These are phyloP conservation scores for Chrysanthemum makinoi DNA, from an alignment of 129 eudicot genomes.

Conservation along the genomic window DNA sequence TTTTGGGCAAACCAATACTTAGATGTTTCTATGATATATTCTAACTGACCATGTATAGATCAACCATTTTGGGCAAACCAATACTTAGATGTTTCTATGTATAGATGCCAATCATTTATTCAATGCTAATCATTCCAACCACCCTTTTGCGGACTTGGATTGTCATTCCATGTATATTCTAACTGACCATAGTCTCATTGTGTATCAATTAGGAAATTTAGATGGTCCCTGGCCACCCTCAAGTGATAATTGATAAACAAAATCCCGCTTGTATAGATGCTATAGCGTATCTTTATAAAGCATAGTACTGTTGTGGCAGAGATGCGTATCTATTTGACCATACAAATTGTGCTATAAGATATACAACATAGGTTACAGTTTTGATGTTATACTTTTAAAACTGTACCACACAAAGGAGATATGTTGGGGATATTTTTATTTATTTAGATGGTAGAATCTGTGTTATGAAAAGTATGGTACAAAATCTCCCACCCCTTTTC, in stretches of 20 bases:
- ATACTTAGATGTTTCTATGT: too few relatives aligned
- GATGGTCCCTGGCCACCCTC: not conserved
- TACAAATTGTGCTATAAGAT: not conserved
- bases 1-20: not conserved
- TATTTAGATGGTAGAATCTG: not conserved
- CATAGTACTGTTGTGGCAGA: not conserved
- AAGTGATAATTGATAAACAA: not conserved
- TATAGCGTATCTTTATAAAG: not conserved
- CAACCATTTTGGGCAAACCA: too few relatives aligned
- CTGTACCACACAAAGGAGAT: not conserved
- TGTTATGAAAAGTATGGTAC: not conserved
- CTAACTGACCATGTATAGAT: too few relatives aligned
- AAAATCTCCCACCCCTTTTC: not conserved
- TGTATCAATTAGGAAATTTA: not conserved
- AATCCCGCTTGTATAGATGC: not conserved
- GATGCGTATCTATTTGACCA: not conserved
- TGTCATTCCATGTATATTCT: conserved; percentile 8
- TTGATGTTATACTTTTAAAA: not conserved
- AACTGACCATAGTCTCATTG: conserved; percentile 5
- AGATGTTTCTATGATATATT: conserved; percentile 2
- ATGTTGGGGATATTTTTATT: not conserved
- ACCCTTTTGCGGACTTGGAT: not conserved
- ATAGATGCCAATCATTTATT: too few relatives aligned
- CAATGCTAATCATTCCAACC: too few relatives aligned
- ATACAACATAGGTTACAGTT: too few relatives aligned